Percentiles rank a stretch among this genome's conserved stretches.
phyloP scores from a whole-genome alignment of 495 filamentous ascomycete genomes.

The Bacidia gigantensis region DNA sequence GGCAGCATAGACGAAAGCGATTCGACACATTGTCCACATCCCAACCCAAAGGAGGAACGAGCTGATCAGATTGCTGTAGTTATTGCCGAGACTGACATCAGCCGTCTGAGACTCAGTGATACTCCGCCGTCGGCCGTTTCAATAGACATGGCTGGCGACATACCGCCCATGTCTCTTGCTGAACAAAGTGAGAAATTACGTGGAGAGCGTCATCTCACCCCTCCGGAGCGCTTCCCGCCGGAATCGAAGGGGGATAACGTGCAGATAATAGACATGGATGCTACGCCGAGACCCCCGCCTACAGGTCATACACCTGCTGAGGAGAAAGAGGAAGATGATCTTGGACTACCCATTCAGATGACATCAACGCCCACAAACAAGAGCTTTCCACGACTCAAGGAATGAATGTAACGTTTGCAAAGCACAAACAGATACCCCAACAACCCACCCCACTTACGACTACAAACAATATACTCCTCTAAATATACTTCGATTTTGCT shows the following conservation, averaged over 20 bases:
- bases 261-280: constrained; percentile 19
- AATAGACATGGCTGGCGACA: constrained; percentile 2
- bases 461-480: too few relatives aligned
- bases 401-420: neutral
- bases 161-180: neutral
- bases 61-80: constrained; percentile 8
- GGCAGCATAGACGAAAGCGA: constrained; percentile 54
- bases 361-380: neutral
- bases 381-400: neutral
- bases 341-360: constrained; percentile 1
- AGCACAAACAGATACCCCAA: too few relatives aligned
- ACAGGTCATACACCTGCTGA: neutral
- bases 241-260: constrained; percentile 12
- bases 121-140: neutral
- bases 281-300: constrained; percentile 38
- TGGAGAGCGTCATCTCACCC: constrained; percentile 3
- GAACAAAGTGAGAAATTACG: neutral
- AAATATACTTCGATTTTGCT: too few relatives aligned
- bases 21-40: neutral
- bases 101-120: constrained; percentile 1
- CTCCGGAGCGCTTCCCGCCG: constrained; percentile 16
- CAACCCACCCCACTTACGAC: too few relatives aligned
- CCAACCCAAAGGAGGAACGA: constrained; percentile 2
- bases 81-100: neutral
- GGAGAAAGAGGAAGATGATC: constrained; percentile 3